Evolutionary conservation across 768 basidiomycete genomes (phyloP), one percentile per base, ranked within the genome.

Genomic region (Boletus subcaerulescens): DNA sequence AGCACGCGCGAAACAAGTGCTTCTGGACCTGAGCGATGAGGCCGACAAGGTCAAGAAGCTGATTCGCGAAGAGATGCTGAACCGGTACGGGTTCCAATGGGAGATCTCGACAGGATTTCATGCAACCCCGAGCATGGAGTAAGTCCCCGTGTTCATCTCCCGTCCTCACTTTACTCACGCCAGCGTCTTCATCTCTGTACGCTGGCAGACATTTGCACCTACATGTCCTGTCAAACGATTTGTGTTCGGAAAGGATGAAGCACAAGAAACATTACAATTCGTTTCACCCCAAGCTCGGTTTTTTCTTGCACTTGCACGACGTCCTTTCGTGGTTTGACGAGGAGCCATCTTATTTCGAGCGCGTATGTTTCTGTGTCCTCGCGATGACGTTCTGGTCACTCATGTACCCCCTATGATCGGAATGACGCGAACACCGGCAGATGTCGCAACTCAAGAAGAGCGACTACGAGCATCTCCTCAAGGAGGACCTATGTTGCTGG

Each of bases 241-340:
- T 93, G 35, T 77, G 77, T 50, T 86, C 87, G 0, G 78, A 82
- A 10, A 74, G 72, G 48, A 71, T 95, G 76, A 96, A 94, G 73
- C 80, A 76, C 52, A 97, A 96, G 76, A 90, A 87, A 65, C 94
- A 97, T 60, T 90, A 92, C 72, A 94, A 95, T 64, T 89, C 91
- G 6, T 97, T 95, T 72, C 86, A 89, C 63, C 93, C 93, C 0
- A 81, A 82, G 45, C 76, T 81, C 18, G 92, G 90, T 1, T 96
- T 92, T 73, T 95, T 96, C 72, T 64, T 95, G 3, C 80, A 85
- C 56, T 71, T 94, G 17, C 77, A 84, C 48, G 84, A 91, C 11
- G 87, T 96, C n/a, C 73, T 90, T 42, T 77, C 80, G 3, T 93
- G 92, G 92, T 86, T 91, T 56, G 88, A 88, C 29, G 81, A 81